Percentiles rank a stretch among this genome's conserved stretches.
These are phyloP conservation scores for Williopsis jadinii DNA, from an alignment of 1,139 yeast genomes.

Conservation along the genomic window DNA sequence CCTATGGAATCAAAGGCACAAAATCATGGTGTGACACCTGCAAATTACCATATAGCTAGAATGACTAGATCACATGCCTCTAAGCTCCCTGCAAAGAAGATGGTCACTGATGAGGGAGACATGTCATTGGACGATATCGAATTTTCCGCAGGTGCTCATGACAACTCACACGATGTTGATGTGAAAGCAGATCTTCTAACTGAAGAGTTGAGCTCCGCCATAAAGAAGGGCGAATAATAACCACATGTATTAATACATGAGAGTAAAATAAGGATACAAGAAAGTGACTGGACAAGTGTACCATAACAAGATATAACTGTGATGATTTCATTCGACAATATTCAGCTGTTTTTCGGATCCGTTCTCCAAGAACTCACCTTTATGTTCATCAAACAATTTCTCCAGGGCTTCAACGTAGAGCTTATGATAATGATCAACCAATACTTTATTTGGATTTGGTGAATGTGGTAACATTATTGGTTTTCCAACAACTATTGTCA, in stretches of 20 bases:
- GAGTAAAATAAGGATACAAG: no score
- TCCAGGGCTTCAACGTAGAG: conserved; percentile 63
- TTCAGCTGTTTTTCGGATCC: conserved; percentile 36
- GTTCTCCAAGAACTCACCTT: conserved; percentile 48
- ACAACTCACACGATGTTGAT: no score
- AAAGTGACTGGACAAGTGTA: no score
- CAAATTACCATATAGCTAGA: not conserved
- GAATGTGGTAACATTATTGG: conserved; percentile 67
- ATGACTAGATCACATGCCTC: conserved; percentile 8
- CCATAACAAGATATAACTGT: not conserved
- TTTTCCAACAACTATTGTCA: conserved; percentile 71
- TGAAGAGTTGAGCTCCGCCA: no score
- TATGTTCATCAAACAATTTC: conserved; percentile 64
- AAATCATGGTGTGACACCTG: no score
- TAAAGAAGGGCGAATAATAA: no score
- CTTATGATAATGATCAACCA: conserved; percentile 65
- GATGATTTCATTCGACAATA: conserved; percentile 34
- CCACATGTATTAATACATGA: no score
- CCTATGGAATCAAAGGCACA: no score
- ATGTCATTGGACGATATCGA: conserved; percentile 7
- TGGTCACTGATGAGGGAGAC: conserved; percentile 2
- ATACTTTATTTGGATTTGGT: conserved; percentile 37
- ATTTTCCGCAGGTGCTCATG: not conserved
- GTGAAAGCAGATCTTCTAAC: no score
- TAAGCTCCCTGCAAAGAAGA: conserved; percentile 9